Conservation (phyloP, 164 flowering plant genomes). For the Piper betle region DNA sequence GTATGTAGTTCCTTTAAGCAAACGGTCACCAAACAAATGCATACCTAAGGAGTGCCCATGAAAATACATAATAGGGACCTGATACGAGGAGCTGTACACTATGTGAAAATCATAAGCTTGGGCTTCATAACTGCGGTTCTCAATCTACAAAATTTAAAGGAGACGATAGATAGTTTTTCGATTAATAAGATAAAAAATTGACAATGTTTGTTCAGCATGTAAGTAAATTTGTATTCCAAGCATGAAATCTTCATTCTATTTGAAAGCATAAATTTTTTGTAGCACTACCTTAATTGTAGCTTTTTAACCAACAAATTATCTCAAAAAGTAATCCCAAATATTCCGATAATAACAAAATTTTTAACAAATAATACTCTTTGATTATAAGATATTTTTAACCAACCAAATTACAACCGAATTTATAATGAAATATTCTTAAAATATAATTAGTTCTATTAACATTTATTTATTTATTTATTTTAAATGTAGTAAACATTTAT, state of each 20-base stretch:
- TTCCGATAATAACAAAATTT: too few relatives aligned
- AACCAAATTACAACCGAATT: too few relatives aligned
- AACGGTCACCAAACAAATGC: slow-evolving; percentile 9
- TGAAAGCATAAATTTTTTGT: too few relatives aligned
- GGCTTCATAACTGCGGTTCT: slow-evolving; percentile 17
- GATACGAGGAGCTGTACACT: slow-evolving; percentile 55
- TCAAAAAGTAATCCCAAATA: background rate
- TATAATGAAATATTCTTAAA: background rate
- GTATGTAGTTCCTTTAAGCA: background rate
- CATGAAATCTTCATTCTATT: background rate
- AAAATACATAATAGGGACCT: slow-evolving; percentile 77
- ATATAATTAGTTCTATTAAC: background rate
- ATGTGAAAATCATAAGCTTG: slow-evolving; percentile 73
- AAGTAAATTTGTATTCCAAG: background rate
- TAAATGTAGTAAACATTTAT: too few relatives aligned
- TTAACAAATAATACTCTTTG: too few relatives aligned
- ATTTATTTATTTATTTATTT: too few relatives aligned
- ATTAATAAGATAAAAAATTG: background rate
- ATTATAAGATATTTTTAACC: too few relatives aligned
- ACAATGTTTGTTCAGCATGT: background rate
- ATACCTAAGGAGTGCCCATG: slow-evolving; percentile 51
- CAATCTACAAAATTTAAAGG: slow-evolving; percentile 26
- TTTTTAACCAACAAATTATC: background rate
- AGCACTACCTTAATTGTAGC: too few relatives aligned
- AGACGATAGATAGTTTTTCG: background rate